phyloP scores from a whole-genome alignment of 768 basidiomycete species.

The Rubroboletus pulcherrimus region DNA sequence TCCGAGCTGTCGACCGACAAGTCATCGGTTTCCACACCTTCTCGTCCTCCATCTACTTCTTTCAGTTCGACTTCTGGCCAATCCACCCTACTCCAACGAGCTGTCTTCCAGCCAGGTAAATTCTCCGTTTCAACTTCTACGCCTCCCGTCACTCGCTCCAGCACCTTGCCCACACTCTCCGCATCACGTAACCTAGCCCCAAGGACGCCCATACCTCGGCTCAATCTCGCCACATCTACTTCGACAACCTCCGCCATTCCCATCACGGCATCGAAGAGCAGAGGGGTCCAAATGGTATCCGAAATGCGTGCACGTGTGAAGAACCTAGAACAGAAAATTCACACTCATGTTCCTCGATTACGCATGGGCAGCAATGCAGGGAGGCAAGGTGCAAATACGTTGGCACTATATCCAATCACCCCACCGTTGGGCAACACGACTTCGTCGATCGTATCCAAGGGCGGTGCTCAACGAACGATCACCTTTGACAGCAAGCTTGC shows the following conservation, averaged over 20 bases:
- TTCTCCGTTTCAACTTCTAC: slow-evolving; percentile 38
- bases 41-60: slow-evolving; percentile 31
- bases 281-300: slow-evolving; percentile 88
- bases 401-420: slow-evolving; percentile 32
- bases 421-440: slow-evolving; percentile 38
- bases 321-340: slow-evolving; percentile 81
- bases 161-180: slow-evolving; percentile 50
- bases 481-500: slow-evolving; percentile 22
- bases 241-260: slow-evolving; percentile 31
- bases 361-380: slow-evolving; percentile 76
- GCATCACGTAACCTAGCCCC: slow-evolving; percentile 43
- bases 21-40: slow-evolving; percentile 34
- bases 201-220: slow-evolving; percentile 42
- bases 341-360: slow-evolving; percentile 79
- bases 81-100: slow-evolving; percentile 47
- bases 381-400: slow-evolving; percentile 41
- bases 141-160: slow-evolving; percentile 56
- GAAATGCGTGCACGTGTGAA: slow-evolving; percentile 86
- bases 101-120: slow-evolving; percentile 46
- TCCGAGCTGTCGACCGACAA: slow-evolving; percentile 52
- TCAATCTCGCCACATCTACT: slow-evolving; percentile 37
- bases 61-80: slow-evolving; percentile 37
- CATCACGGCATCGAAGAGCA: slow-evolving; percentile 59
- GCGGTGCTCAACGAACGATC: slow-evolving; percentile 13
- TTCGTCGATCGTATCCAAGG: slow-evolving; percentile 28